A percentile compares a stretch with the other conserved stretches of the same genome.
These are phyloP conservation scores for Metschnikowia corniflorae DNA, from an alignment of 805 yeast species.

Conservation along the genomic window DNA sequence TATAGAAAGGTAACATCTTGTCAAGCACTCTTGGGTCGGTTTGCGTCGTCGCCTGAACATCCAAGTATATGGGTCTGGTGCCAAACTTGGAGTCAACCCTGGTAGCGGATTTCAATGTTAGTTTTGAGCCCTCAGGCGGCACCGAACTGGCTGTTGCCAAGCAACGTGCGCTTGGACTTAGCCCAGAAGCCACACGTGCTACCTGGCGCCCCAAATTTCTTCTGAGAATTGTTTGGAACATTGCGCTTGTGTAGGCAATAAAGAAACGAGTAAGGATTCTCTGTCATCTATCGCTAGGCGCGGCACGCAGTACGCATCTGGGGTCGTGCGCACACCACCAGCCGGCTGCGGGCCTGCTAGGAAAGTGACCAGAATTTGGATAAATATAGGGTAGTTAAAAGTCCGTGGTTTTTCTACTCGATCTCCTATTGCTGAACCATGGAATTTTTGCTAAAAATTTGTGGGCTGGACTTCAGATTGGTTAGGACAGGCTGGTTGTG, in stretches of 20 bases:
- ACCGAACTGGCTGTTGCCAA: constrained; percentile 8
- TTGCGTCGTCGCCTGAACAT: constrained; percentile 98
- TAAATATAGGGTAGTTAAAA: no score
- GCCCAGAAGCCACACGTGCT: constrained; percentile 1
- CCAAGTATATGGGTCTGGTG: constrained; percentile 88
- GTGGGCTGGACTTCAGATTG: no score
- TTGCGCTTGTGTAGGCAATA: neutral
- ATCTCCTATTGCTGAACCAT: no score
- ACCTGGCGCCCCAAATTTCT: constrained; percentile 1
- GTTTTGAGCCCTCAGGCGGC: constrained; percentile 49
- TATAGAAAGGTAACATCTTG: constrained; percentile 77
- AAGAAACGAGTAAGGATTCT: no score
- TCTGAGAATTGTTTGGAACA: constrained; percentile 5
- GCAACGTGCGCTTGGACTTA: constrained; percentile 1
- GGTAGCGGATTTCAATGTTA: constrained; percentile 41
- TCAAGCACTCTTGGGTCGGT: constrained; percentile 95
- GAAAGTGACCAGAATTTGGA: no score
- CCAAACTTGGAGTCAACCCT: constrained; percentile 52
- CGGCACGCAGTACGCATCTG: constrained; percentile 3
- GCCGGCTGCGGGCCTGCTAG: no score
- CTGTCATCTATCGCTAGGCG: constrained; percentile 1
- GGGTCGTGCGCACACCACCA: constrained; percentile 5
- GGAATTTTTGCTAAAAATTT: no score
- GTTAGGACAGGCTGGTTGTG: no score
- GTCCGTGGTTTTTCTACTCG: no score